Conservation (phyloP, 495 filamentous ascomycete genomes). For the Penicillium waksmanii region DNA sequence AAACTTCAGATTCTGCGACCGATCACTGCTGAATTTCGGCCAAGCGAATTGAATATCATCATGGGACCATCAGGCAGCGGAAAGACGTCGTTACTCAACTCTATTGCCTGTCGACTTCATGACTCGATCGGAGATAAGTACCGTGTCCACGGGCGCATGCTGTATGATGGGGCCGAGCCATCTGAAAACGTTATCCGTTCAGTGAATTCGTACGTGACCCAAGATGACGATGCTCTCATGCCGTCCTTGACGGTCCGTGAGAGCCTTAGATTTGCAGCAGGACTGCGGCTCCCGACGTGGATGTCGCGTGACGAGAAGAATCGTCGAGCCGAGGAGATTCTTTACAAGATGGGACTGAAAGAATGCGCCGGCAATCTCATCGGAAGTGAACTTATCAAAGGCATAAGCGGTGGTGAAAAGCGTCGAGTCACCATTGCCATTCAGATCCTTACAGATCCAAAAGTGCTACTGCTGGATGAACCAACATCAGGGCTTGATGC, state of each 20-base stretch:
- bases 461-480: constrained; percentile 71
- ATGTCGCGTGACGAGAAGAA: constrained; percentile 68
- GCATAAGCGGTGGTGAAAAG: constrained; percentile 79
- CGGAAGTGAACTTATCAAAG: constrained; percentile 70
- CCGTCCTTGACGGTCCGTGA: constrained; percentile 76
- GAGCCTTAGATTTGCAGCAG: constrained; percentile 69
- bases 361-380: constrained; percentile 77
- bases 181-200: constrained; percentile 67
- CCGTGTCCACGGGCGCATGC: constrained; percentile 57
- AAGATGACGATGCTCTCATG: constrained; percentile 74
- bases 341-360: constrained; percentile 74
- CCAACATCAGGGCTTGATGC: constrained; percentile 77
- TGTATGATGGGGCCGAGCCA: constrained; percentile 68
- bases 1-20: constrained; percentile 64
- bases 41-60: constrained; percentile 70
- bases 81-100: constrained; percentile 72
- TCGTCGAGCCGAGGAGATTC: constrained; percentile 66
- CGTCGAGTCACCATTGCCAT: constrained; percentile 74
- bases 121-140: constrained; percentile 59
- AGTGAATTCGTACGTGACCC: constrained; percentile 73
- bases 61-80: constrained; percentile 79
- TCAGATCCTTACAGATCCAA: constrained; percentile 73
- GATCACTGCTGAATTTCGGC: constrained; percentile 62
- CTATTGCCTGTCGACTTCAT: constrained; percentile 65
- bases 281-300: constrained; percentile 67